A percentile compares a stretch with the other conserved stretches of the same genome.
phyloP scores from a whole-genome alignment of 305 asterid genomes.

The Fraxinus ornus region DNA sequence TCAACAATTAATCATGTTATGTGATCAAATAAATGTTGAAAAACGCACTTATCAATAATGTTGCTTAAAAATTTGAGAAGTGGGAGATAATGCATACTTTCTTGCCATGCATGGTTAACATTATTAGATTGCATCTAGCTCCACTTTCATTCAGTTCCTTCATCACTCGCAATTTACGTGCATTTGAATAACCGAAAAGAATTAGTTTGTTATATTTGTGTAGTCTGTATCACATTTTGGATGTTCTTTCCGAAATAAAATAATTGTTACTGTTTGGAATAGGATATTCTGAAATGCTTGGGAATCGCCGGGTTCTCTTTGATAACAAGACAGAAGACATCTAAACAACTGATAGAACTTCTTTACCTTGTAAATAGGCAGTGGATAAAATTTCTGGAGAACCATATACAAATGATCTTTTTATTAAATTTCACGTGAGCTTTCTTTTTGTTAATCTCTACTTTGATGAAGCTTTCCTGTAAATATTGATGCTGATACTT shows the following conservation, averaged over 20 bases:
- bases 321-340: constrained; percentile 54
- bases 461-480: no score
- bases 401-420: constrained; percentile 56
- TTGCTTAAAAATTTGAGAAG: no score
- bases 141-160: background rate
- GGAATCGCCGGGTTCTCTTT: constrained; percentile 52
- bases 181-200: no score
- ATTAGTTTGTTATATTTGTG: background rate
- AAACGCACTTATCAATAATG: no score
- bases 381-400: constrained; percentile 45
- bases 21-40: no score
- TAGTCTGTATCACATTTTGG: background rate
- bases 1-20: no score
- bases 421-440: constrained; percentile 52
- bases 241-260: background rate
- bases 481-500: no score
- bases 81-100: no score
- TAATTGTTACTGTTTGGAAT: constrained; percentile 18
- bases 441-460: background rate
- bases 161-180: background rate
- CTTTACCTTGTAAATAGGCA: constrained; percentile 44
- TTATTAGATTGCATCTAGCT: background rate
- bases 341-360: constrained; percentile 42
- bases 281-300: constrained; percentile 56
- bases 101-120: background rate